Conservation (phyloP, 2,329 filamentous ascomycete species). For the Fusarium tricinctum region DNA sequence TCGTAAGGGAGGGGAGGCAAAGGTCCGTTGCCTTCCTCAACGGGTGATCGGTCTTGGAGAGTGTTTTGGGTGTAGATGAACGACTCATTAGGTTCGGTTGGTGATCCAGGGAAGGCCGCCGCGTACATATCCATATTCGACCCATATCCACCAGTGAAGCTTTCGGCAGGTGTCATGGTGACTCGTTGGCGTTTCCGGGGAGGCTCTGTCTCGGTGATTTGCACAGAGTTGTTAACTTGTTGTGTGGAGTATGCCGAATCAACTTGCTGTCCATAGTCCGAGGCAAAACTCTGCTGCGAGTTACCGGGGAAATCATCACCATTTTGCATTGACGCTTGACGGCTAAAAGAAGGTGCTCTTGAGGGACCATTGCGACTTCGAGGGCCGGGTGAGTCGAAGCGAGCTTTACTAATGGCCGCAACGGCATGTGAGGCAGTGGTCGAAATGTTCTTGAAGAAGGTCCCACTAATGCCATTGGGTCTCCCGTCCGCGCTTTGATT, state of each 20-base stretch:
- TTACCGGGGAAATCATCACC: constrained; percentile 76
- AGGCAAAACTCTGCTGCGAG: constrained; percentile 87
- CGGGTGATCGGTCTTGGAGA: constrained; percentile 58
- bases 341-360: constrained; percentile 77
- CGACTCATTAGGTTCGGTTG: constrained; percentile 84
- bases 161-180: constrained; percentile 68
- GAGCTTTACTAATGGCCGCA: constrained; percentile 95
- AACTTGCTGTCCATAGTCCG: constrained; percentile 80
- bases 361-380: constrained; percentile 74
- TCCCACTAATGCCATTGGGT: constrained; percentile 77
- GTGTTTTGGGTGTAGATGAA: constrained; percentile 75
- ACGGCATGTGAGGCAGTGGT: constrained; percentile 93
- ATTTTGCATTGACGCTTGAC: constrained; percentile 79
- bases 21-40: constrained; percentile 69
- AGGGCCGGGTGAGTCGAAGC: constrained; percentile 88
- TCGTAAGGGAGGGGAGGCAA: constrained; percentile 75
- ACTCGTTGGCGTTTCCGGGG: constrained; percentile 82
- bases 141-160: constrained; percentile 66
- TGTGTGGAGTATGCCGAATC: constrained; percentile 80
- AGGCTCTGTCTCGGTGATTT: constrained; percentile 73
- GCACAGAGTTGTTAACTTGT: constrained; percentile 56
- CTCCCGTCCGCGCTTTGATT: constrained; percentile 76
- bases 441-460: constrained; percentile 98
- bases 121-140: constrained; percentile 63
- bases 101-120: constrained; percentile 74